phyloP scores from a whole-genome alignment of 371 early-diverging fungal species.

The Circinella umbellata region DNA sequence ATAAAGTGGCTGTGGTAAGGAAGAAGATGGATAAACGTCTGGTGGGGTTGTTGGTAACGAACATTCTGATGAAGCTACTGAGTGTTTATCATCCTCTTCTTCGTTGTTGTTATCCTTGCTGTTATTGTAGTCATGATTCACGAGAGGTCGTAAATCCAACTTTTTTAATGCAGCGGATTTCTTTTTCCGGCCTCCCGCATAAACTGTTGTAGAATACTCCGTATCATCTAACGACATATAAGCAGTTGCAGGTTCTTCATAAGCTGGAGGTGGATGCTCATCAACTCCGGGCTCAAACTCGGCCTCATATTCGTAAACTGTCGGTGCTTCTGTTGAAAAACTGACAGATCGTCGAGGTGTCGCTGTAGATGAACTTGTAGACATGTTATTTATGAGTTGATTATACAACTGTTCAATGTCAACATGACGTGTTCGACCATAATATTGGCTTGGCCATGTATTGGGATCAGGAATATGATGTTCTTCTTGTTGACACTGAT shows the following conservation, averaged over 20 bases:
- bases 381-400: constrained; percentile 4
- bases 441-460: constrained; percentile 28
- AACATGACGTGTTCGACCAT: constrained; percentile 26
- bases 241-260: neutral
- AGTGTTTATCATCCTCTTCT: constrained; percentile 9
- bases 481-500: neutral
- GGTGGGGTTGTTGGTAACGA: constrained; percentile 1
- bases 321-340: constrained; percentile 17
- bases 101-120: neutral
- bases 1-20: neutral
- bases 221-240: neutral
- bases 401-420: constrained; percentile 21
- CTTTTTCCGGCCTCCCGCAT: neutral
- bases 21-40: neutral
- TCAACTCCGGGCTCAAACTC: constrained; percentile 22
- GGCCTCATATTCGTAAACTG: constrained; percentile 32
- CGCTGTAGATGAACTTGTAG: neutral
- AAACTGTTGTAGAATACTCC: neutral
- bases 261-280: constrained; percentile 3
- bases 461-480: constrained; percentile 6
- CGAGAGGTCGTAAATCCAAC: constrained; percentile 13
- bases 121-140: constrained; percentile 7
- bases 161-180: neutral
- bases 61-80: constrained; percentile 11
- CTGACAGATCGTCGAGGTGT: constrained; percentile 17